A percentile compares a stretch with the other conserved stretches of the same genome.
phyloP scores from a whole-genome alignment of 1,284 basidiomycete genomes.

The Amylostereum areolatum region DNA sequence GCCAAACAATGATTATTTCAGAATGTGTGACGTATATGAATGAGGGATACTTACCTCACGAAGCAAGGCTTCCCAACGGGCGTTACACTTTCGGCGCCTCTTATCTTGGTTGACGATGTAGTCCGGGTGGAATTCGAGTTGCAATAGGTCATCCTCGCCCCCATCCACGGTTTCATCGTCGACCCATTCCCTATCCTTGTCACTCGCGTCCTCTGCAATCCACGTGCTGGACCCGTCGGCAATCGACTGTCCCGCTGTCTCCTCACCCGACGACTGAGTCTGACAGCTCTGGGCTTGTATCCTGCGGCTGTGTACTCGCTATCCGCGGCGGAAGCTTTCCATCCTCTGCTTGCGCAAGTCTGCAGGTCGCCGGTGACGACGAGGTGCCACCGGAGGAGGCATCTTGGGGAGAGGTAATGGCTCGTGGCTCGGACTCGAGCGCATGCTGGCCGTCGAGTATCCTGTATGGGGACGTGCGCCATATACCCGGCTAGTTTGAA shows the following conservation, averaged over 20 bases:
- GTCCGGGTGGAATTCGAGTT: slow-evolving; percentile 69
- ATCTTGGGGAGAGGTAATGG: slow-evolving; percentile 45
- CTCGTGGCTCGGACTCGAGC: slow-evolving; percentile 71
- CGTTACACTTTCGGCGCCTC: slow-evolving; percentile 63
- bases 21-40: neutral
- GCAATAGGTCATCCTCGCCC: slow-evolving; percentile 63
- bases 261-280: slow-evolving; percentile 42
- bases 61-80: slow-evolving; percentile 66
- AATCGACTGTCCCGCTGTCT: slow-evolving; percentile 51
- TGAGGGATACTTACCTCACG: slow-evolving; percentile 48
- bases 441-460: slow-evolving; percentile 50
- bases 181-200: slow-evolving; percentile 19
- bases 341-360: slow-evolving; percentile 23
- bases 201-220: slow-evolving; percentile 19
- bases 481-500: slow-evolving; percentile 38
- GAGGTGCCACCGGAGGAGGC: slow-evolving; percentile 26
- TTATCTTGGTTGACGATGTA: slow-evolving; percentile 63
- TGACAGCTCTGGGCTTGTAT: slow-evolving; percentile 64
- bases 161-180: slow-evolving; percentile 28
- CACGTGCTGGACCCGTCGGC: slow-evolving; percentile 30
- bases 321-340: slow-evolving; percentile 57
- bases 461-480: slow-evolving; percentile 33
- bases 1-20: slow-evolving; percentile 12
- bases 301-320: slow-evolving; percentile 73
- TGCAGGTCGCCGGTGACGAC: slow-evolving; percentile 25